Conservation (phyloP, 148 eudicot species). For the Agrostemma githago region DNA sequence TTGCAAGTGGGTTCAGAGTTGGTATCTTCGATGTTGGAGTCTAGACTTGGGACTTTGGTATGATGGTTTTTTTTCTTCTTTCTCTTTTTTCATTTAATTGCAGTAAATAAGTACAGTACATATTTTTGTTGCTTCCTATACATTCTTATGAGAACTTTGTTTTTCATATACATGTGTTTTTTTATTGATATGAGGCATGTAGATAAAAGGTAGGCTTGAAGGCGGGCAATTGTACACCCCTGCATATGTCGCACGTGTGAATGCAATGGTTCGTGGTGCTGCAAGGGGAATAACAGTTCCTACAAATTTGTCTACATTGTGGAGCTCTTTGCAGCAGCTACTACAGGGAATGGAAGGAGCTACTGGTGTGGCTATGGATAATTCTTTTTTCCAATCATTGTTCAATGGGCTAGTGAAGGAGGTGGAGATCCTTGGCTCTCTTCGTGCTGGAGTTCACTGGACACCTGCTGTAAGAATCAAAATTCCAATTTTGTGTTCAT, state of each 20-base stretch:
- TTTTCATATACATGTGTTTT: slow-evolving; percentile 2
- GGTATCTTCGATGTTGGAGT: slow-evolving; percentile 62
- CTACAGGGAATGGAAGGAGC: slow-evolving; percentile 88
- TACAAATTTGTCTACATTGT: slow-evolving; percentile 64
- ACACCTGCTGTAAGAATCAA: slow-evolving; percentile 68
- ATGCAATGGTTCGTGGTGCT: slow-evolving; percentile 97
- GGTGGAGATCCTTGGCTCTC: slow-evolving; percentile 73
- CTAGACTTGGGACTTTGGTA: slow-evolving; percentile 87
- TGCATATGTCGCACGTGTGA: slow-evolving; percentile 88
- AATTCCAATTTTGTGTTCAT: slow-evolving; percentile 2
- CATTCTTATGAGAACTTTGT: not conserved
- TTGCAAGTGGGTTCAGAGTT: slow-evolving; percentile 87
- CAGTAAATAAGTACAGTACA: too few relatives aligned
- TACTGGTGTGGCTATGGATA: slow-evolving; percentile 82
- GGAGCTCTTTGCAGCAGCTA: slow-evolving; percentile 84
- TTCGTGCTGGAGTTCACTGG: slow-evolving; percentile 99
- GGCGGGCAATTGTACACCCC: slow-evolving; percentile 96
- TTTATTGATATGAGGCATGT: slow-evolving; percentile 17
- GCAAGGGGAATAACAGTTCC: slow-evolving; percentile 90
- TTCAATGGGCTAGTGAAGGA: slow-evolving; percentile 81
- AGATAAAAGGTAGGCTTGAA: slow-evolving; percentile 97
- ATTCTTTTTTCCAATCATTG: slow-evolving; percentile 85
- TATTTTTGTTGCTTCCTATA: not conserved
- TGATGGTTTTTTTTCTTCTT: not conserved
- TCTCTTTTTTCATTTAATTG: not conserved